phyloP scores from a whole-genome alignment of 2,329 filamentous ascomycete genomes.

The Paraphaeosphaeria sporulosa region DNA sequence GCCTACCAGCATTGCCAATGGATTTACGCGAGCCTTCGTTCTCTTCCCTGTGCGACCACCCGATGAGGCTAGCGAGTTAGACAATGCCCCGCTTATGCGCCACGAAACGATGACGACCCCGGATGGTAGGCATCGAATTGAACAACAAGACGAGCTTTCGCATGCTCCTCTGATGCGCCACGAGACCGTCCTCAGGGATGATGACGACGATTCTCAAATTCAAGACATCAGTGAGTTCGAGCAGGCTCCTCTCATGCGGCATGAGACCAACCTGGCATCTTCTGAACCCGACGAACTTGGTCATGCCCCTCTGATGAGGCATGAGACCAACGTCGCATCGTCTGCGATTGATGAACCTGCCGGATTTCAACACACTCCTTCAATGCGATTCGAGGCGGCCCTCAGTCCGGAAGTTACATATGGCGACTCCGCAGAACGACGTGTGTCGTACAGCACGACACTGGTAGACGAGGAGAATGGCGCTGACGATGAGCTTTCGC shows the following conservation, averaged over 20 bases:
- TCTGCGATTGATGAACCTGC: too few species aligned
- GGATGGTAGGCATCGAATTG: background rate
- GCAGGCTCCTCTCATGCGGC: conserved; percentile 5
- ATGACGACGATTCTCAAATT: conserved; percentile 22
- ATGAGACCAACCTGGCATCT: background rate
- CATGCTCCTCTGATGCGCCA: conserved; percentile 47
- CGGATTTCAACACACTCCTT: background rate
- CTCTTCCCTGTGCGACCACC: background rate
- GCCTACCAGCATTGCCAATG: background rate
- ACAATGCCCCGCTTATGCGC: conserved; percentile 14
- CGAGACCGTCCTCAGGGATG: conserved; percentile 37
- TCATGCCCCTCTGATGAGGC: background rate
- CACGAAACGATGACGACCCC: background rate
- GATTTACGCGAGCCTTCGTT: conserved; percentile 2
- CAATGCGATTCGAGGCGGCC: background rate
- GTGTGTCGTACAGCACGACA: background rate
- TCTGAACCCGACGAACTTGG: background rate
- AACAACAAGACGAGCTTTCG: conserved; percentile 30
- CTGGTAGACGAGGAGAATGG: background rate
- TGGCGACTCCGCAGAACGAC: background rate
- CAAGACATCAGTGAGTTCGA: background rate
- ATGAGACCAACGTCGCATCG: background rate
- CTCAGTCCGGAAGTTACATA: background rate
- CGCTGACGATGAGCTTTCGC: background rate
- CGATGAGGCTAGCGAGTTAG: background rate